Evolutionary conservation across 257 asterid genomes (phyloP), one percentile per base, ranked within the genome.

Genomic region (Nicotiana undulata): DNA sequence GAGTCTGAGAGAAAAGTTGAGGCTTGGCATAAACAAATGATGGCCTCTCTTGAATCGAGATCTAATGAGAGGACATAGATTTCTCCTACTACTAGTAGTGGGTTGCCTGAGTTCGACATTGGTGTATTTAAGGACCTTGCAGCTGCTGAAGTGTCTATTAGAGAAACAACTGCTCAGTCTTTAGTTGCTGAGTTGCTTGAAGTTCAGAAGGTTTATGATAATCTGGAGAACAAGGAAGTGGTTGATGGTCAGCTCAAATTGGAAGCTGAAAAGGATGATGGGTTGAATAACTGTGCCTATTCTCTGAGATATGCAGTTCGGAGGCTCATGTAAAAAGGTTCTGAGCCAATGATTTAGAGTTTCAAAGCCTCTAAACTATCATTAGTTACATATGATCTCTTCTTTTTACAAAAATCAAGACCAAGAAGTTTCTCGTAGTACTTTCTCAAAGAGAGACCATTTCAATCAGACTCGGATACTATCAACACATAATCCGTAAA

Each of bases 241-340:
- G 93, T 92, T 59, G 97, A 91, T 84, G 98, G 88, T 81, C 82
- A 84, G 58, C 74, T 93, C 56, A 96, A 87, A 64, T 89, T 96
- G 85, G 99, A 96, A 88, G 99, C 99, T 4, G 95, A 90, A 79
- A 94, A 94, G 88, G 96, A 88, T 77, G 99, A 96, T 85, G 99
- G 98, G 49, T 87, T 96, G 93, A 85, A 94, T 86, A 88, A 89
- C 79, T 92, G 96, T 84, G 99, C 99, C 29, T 97, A 98, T 6
- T 90, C 97, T n/a, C 60, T 96, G 88, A 89, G 99, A 85, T 94
- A 96, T 87, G 98, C 98, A 5, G 89, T 96, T 81, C 89, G 98
- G 85, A 96, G 99, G 90, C 97, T 96, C 59, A 86, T 96, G 29
- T 44, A 4, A 9, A 20, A 20, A 12, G 12, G 6, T 70, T 20